These are phyloP conservation scores for Odonthalia washingtoniensis DNA, from an alignment of 31 red algal genomes.

Conservation along the genomic window DNA sequence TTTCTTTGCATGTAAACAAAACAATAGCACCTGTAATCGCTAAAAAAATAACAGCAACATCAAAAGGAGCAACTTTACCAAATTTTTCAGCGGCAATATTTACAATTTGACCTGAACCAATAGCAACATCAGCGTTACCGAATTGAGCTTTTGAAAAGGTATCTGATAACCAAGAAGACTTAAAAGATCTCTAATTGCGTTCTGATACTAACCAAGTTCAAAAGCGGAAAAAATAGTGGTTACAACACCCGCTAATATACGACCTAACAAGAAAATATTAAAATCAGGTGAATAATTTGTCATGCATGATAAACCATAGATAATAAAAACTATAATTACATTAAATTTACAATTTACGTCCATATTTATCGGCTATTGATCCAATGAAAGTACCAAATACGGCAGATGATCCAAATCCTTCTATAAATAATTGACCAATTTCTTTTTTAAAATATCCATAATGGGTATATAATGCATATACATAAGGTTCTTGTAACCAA, in stretches of 20 bases:
- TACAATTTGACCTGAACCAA: slow-evolving; percentile 79
- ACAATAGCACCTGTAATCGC: slow-evolving; percentile 51
- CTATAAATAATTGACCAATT: slow-evolving; percentile 87
- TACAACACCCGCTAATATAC: slow-evolving; percentile 83
- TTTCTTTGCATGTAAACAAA: slow-evolving; percentile 78
- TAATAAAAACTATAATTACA: slow-evolving; percentile 70
- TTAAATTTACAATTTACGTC: slow-evolving; percentile 65
- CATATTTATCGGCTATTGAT: slow-evolving; percentile 88
- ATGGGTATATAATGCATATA: slow-evolving; percentile 94
- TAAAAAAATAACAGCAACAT: slow-evolving; percentile 76
- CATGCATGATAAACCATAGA: slow-evolving; percentile 81
- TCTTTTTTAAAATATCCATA: slow-evolving; percentile 87
- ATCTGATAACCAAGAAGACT: slow-evolving; percentile 39
- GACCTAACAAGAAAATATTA: slow-evolving; percentile 75
- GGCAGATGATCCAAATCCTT: slow-evolving; percentile 87
- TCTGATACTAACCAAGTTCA: slow-evolving; percentile 96
- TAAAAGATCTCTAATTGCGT: slow-evolving; percentile 57
- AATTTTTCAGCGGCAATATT: slow-evolving; percentile 70
- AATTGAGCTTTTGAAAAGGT: slow-evolving; percentile 89
- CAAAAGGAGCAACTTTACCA: slow-evolving; percentile 90
- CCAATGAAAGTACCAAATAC: slow-evolving; percentile 91
- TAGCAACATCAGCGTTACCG: slow-evolving; percentile 89
- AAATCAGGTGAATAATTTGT: slow-evolving; percentile 91
- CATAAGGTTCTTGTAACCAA: slow-evolving; percentile 97
- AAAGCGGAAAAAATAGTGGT: slow-evolving; percentile 94